Base-by-base conservation (phyloP, 768 basidiomycete species). In the Mycena vulgaris region DNA sequence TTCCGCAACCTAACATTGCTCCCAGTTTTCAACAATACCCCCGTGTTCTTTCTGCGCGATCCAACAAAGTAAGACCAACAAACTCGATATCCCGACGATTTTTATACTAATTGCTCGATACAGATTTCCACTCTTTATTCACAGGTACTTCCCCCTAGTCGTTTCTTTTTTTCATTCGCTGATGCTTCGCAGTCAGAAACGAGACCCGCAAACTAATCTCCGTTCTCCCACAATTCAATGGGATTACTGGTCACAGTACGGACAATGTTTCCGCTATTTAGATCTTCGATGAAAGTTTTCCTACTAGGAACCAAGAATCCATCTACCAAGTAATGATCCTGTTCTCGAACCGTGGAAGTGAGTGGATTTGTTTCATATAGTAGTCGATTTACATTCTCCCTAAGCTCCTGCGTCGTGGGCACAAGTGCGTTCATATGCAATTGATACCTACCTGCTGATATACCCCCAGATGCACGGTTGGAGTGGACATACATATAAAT, bases 191-290 rank as follows among this genome's bases (percentile, higher is more conserved):
- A 70, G 67, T 28, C 71, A 72, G 21, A 72, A 72, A 39, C 67
- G 71, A 5, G 66, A 68, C 37, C 71, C 71, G 5, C 30, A 69
- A 31, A 72, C 71, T 16, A 72, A 72, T 48, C 71, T 72, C 33
- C 71, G 67, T 1, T 27, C 25, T 27, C 53, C 71, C 16, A 68
- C 56, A 4, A 69, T 31, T 9, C 71, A 72, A 47, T 72, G 71
- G 72, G 72, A 73, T 39, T 73, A 73, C 57, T 73, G 72, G 72
- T 73, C 72, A 19, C 72, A 73, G 72, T 73, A 58, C 23, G 71
- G 5, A 39, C 10, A 16, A 53, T 13, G 21, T 23, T 16, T 6
- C 19, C 3, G 1, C 27, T 0, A 33, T 5, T 47, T 35, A 17
- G 11, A n/a, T 28, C n/a, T 16, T 48, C 19, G 10, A 27, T 52